A percentile compares a stretch with the other conserved stretches of the same genome.
phyloP scores from a whole-genome alignment of 192 early-diverging fungal species.

The Coemansia sp. region DNA sequence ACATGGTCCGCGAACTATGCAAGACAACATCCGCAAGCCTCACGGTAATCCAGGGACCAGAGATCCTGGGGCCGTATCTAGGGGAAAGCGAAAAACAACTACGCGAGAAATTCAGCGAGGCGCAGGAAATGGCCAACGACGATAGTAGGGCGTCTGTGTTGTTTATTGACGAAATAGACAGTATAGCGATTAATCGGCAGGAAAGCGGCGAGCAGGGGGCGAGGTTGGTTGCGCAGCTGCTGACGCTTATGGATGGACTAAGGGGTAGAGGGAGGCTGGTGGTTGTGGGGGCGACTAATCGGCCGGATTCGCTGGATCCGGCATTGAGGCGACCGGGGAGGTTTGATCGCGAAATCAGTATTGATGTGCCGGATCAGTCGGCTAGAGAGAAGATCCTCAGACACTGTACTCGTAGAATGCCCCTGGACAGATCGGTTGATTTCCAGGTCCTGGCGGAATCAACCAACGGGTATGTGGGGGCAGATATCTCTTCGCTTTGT shows the following conservation, averaged over 20 bases:
- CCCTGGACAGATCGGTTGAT: conserved; percentile 54
- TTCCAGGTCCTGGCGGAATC: conserved; percentile 54
- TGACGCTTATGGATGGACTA: conserved; percentile 99
- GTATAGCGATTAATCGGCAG: conserved; percentile 41
- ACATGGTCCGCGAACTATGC: conserved; percentile 70
- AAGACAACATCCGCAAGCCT: conserved; percentile 64
- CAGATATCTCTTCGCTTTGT: conserved; percentile 82
- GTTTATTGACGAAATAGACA: conserved; percentile 96
- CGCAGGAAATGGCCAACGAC: conserved; percentile 45
- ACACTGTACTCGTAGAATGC: conserved; percentile 58
- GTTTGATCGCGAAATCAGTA: conserved; percentile 96
- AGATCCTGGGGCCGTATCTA: conserved; percentile 75
- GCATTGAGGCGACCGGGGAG: conserved; percentile 92
- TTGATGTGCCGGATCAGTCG: conserved; percentile 71
- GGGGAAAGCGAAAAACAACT: conserved; percentile 87
- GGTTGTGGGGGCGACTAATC: conserved; percentile 97
- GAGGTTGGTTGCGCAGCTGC: conserved; percentile 90
- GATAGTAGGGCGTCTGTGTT: conserved; percentile 63
- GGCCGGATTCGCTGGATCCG: conserved; percentile 94
- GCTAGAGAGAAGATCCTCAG: conserved; percentile 64
- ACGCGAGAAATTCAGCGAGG: conserved; percentile 67
- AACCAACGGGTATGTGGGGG: conserved; percentile 92
- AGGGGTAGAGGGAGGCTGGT: conserved; percentile 95
- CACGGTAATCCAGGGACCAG: conserved; percentile 74
- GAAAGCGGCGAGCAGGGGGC: conserved; percentile 61